phyloP scores from a whole-genome alignment of 306 rosid species.

The Acacia confusa region DNA sequence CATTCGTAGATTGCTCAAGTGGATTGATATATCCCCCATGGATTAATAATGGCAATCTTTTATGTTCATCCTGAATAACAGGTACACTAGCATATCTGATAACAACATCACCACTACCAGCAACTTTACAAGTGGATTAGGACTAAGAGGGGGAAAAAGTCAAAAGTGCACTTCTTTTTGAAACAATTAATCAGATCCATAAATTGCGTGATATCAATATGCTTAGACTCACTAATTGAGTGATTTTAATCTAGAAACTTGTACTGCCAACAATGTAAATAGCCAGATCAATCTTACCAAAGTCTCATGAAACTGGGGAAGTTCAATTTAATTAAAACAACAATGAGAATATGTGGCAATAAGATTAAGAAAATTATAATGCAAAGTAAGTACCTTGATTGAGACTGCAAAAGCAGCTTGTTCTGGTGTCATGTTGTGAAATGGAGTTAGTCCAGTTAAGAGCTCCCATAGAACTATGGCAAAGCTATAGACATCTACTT shows the following conservation, averaged over 20 bases:
- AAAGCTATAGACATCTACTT: constrained; percentile 95
- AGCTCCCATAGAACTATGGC: constrained; percentile 96
- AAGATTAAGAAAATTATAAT: constrained; percentile 13
- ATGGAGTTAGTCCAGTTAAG: constrained; percentile 85
- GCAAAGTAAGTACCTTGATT: constrained; percentile 71
- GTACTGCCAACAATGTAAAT: constrained; percentile 1
- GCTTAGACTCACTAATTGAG: not conserved
- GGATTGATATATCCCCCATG: not conserved
- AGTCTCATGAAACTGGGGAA: not conserved
- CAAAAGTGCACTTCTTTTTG: not conserved
- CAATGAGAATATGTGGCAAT: not conserved
- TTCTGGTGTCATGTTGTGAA: constrained; percentile 97
- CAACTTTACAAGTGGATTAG: constrained; percentile 11
- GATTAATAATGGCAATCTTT: not conserved
- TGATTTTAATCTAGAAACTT: not conserved
- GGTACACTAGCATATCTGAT: not conserved
- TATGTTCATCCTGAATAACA: constrained; percentile 4
- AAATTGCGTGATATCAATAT: not conserved
- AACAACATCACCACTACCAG: not conserved
- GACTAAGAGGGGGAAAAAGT: not conserved
- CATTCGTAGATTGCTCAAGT: constrained; percentile 1
- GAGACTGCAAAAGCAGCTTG: constrained; percentile 98
- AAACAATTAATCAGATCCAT: not conserved
- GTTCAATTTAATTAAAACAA: not conserved
- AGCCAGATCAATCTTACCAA: not conserved